Percentiles rank a stretch among this genome's conserved stretches.
These are phyloP conservation scores for Kwoniella bestiolae DNA, from an alignment of 768 basidiomycete genomes.

Conservation along the genomic window DNA sequence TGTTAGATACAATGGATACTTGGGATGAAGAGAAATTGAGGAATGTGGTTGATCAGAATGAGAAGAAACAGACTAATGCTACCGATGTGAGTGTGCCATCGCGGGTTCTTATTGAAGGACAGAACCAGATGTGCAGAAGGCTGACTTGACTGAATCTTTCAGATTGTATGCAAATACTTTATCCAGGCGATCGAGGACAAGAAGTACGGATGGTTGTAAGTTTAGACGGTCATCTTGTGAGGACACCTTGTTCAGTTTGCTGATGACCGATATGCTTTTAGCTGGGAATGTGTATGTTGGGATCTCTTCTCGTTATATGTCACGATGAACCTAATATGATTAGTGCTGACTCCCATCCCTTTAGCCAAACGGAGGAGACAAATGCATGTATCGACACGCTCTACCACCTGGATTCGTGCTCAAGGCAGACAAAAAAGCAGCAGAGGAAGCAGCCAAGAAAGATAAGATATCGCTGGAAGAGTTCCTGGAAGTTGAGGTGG, in stretches of 20 bases:
- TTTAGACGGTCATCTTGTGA: too few relatives aligned
- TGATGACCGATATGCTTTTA: conserved; percentile 17
- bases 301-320: background rate
- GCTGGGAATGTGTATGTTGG: conserved; percentile 58
- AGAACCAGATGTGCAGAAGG: background rate
- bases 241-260: background rate
- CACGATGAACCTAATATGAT: background rate
- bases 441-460: conserved; percentile 83
- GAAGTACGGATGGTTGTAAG: conserved; percentile 66
- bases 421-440: conserved; percentile 88
- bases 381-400: conserved; percentile 92
- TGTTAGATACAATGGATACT: conserved; percentile 93
- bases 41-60: conserved; percentile 71
- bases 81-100: conserved; percentile 70
- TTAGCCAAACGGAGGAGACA: conserved; percentile 60
- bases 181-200: conserved; percentile 92
- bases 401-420: conserved; percentile 94
- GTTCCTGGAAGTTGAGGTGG: conserved; percentile 94
- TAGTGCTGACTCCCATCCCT: background rate
- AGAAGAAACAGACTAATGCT: conserved; percentile 86
- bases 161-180: conserved; percentile 98
- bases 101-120: too few relatives aligned
- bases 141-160: background rate
- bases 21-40: conserved; percentile 96
- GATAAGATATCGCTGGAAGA: conserved; percentile 90